phyloP scores from a whole-genome alignment of 2,329 filamentous ascomycete genomes.

The Xylaria sp. region DNA sequence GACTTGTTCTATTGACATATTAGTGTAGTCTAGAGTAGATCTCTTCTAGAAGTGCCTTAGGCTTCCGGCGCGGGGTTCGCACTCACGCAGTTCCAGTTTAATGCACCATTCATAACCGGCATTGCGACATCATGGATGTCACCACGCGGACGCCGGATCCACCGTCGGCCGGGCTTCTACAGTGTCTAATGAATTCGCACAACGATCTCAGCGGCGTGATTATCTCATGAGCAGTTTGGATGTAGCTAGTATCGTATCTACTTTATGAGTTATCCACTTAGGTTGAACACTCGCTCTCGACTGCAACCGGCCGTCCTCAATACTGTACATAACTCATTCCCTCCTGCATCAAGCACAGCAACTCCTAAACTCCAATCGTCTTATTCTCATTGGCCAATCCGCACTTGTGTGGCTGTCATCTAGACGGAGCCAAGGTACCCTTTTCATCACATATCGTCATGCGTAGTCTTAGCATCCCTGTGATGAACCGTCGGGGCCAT shows the following conservation, averaged over 20 bases:
- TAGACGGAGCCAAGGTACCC: slow-evolving; percentile 35
- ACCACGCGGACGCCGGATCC: background rate
- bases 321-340: too few relatives aligned
- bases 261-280: too few relatives aligned
- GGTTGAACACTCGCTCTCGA: too few relatives aligned
- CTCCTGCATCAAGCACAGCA: background rate
- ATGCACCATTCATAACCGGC: slow-evolving; percentile 18
- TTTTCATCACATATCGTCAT: slow-evolving; percentile 13
- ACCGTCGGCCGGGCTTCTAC: background rate
- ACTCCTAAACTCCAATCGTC: slow-evolving; percentile 18
- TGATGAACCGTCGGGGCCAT: slow-evolving; percentile 1
- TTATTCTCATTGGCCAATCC: slow-evolving; percentile 15
- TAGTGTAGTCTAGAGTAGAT: background rate
- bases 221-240: background rate
- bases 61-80: slow-evolving; percentile 9
- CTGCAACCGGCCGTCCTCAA: too few relatives aligned
- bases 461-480: background rate
- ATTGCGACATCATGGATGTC: slow-evolving; percentile 20
- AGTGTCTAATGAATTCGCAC: background rate
- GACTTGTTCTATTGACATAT: background rate
- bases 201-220: background rate
- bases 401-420: slow-evolving; percentile 32
- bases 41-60: slow-evolving; percentile 5
- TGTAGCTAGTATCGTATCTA: too few relatives aligned
- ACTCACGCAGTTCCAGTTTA: background rate